These are phyloP conservation scores for Prunus fruticosa DNA, from an alignment of 306 rosid species.

Conservation along the genomic window DNA sequence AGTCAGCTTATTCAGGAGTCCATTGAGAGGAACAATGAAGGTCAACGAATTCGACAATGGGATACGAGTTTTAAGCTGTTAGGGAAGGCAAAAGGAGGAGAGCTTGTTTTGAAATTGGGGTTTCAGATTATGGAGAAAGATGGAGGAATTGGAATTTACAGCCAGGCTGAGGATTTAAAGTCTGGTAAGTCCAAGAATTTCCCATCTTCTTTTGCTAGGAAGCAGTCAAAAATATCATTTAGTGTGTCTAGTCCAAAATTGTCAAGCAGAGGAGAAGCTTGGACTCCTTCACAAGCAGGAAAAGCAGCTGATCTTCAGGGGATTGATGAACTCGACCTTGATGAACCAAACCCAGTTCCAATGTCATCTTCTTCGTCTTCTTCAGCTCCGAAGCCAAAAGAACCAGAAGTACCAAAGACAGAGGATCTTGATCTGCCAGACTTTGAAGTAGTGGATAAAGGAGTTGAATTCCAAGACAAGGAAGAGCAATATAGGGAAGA, in stretches of 20 bases:
- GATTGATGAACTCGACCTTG: constrained; percentile 89
- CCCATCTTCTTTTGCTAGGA: constrained; percentile 55
- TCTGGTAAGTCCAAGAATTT: constrained; percentile 39
- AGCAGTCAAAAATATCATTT: constrained; percentile 85
- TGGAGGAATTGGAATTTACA: constrained; percentile 75
- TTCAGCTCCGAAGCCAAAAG: constrained; percentile 39
- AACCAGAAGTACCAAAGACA: constrained; percentile 39
- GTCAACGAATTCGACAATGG: constrained; percentile 77
- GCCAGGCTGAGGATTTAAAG: constrained; percentile 39
- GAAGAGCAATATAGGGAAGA: constrained; percentile 34
- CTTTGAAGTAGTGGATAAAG: constrained; percentile 86
- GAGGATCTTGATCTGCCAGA: constrained; percentile 89
- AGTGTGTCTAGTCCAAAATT: constrained; percentile 87
- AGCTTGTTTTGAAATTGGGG: constrained; percentile 79
- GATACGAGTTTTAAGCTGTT: constrained; percentile 61
- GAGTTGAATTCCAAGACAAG: constrained; percentile 73
- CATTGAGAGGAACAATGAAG: constrained; percentile 58
- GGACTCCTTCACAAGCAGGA: constrained; percentile 62
- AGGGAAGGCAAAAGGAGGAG: constrained; percentile 93
- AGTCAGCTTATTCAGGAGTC: constrained; percentile 71
- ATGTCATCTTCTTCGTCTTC: constrained; percentile 37
- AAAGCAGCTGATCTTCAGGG: constrained; percentile 46
- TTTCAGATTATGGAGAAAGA: constrained; percentile 98
- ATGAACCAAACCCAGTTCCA: constrained; percentile 66
- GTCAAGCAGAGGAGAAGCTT: constrained; percentile 51